phyloP scores from a whole-genome alignment of 805 yeast genomes.

The Lachancea sp. region DNA sequence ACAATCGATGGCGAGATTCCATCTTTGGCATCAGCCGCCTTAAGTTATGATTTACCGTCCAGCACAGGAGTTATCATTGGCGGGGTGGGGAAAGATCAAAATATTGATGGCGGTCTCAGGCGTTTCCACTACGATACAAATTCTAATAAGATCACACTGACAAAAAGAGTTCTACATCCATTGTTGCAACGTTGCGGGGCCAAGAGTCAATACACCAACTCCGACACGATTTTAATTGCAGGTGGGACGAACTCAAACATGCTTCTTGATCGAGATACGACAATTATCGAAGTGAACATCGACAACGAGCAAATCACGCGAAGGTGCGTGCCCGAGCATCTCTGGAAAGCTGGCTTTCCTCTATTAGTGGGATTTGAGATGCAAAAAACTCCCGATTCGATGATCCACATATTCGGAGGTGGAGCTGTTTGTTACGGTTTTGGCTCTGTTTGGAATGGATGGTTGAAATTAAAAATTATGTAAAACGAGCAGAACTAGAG shows the following conservation, averaged over 20 bases:
- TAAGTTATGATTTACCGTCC: conserved; percentile 12
- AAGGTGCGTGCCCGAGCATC: conserved; percentile 28
- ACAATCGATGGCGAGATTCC: conserved; percentile 42
- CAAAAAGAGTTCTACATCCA: conserved; percentile 20
- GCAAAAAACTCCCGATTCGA: conserved; percentile 19
- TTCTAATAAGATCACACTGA: conserved; percentile 17
- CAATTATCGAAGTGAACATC: conserved; percentile 35
- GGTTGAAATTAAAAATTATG: conserved; percentile 8
- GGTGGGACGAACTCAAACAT: conserved; percentile 51
- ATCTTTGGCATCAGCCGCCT: conserved; percentile 16
- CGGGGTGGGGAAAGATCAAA: conserved; percentile 22
- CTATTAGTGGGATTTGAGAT: conserved; percentile 51
- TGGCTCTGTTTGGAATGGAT: conserved; percentile 49
- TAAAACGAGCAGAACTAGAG: no score
- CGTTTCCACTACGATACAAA: conserved; percentile 26
- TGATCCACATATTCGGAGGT: conserved; percentile 43
- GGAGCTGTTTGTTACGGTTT: conserved; percentile 82
- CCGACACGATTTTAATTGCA: conserved; percentile 37
- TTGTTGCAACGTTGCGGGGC: conserved; percentile 47
- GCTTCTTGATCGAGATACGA: conserved; percentile 31
- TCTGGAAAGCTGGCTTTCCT: conserved; percentile 38
- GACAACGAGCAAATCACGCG: conserved; percentile 12
- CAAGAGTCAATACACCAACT: conserved; percentile 29
- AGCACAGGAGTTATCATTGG: conserved; percentile 20
- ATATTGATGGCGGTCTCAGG: conserved; percentile 27